Conservation (phyloP, 306 rosid genomes). For the Vigna mungo region DNA sequence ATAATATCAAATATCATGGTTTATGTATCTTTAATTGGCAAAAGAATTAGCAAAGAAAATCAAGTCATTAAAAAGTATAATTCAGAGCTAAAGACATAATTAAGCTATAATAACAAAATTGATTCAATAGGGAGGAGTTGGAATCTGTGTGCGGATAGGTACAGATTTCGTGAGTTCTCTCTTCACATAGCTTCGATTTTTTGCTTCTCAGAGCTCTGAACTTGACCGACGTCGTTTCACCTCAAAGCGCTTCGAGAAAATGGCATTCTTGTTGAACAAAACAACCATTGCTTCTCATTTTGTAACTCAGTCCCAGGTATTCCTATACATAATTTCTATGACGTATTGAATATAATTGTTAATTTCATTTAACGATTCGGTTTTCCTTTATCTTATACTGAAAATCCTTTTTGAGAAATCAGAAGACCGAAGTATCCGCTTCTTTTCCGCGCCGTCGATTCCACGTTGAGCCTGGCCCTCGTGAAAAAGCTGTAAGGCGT, state of each 20-base stretch:
- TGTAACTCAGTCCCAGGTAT: constrained; percentile 69
- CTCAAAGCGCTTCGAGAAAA: constrained; percentile 24
- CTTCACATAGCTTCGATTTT: background rate
- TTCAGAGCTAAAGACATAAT: too few species aligned
- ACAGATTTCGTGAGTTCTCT: background rate
- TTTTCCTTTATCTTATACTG: constrained; percentile 8
- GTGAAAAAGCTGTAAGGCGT: constrained; percentile 84
- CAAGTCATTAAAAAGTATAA: too few species aligned
- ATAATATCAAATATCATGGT: too few species aligned
- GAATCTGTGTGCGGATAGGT: too few species aligned
- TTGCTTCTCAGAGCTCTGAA: too few species aligned
- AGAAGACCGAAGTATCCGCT: constrained; percentile 55
- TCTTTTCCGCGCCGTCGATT: constrained; percentile 69
- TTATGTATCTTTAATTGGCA: too few species aligned
- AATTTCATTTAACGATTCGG: background rate
- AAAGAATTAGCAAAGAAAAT: too few species aligned
- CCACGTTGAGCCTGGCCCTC: constrained; percentile 79
- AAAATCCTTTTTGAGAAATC: constrained; percentile 34
- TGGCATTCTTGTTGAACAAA: constrained; percentile 80
- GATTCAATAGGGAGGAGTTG: too few species aligned
- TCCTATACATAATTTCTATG: background rate
- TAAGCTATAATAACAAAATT: too few species aligned
- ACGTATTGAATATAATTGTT: background rate
- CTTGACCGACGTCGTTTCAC: background rate
- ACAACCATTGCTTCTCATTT: constrained; percentile 65